Percentiles rank a stretch among this genome's conserved stretches.
phyloP scores from a whole-genome alignment of 148 eudicot species.

The Tetragonia tetragonoides region DNA sequence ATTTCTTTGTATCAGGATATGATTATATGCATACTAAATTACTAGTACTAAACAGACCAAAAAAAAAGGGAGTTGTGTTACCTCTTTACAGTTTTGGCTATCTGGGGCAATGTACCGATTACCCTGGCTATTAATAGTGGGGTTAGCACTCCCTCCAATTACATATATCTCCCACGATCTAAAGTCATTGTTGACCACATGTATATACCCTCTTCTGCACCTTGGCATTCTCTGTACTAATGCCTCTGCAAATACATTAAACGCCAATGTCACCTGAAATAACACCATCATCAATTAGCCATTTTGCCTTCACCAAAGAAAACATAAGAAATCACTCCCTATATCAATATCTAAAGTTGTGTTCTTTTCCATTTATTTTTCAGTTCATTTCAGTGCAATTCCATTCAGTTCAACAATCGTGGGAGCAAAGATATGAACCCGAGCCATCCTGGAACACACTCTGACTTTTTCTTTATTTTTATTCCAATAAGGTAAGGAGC shows the following conservation, averaged over 20 bases:
- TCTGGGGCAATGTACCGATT: conserved; percentile 52
- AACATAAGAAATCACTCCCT: neutral
- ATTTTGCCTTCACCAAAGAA: neutral
- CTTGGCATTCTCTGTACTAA: conserved; percentile 65
- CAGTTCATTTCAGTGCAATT: too few species aligned
- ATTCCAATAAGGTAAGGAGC: too few species aligned
- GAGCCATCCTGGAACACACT: too few species aligned
- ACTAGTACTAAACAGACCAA: neutral
- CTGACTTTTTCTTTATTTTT: too few species aligned
- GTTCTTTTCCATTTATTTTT: too few species aligned
- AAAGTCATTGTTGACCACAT: conserved; percentile 53
- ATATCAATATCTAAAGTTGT: too few species aligned
- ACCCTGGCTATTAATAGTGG: conserved; percentile 60
- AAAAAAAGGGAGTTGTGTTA: conserved; percentile 5
- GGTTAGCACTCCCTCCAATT: conserved; percentile 58
- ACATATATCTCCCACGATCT: conserved; percentile 54
- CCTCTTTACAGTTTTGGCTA: conserved; percentile 43
- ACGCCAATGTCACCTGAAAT: conserved; percentile 49
- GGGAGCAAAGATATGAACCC: too few species aligned
- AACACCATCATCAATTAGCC: neutral
- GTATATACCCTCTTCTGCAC: conserved; percentile 53
- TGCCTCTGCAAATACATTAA: conserved; percentile 47
- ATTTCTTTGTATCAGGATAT: too few species aligned
- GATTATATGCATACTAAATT: too few species aligned
- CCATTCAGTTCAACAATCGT: too few species aligned